Evolutionary conservation across 164 flowering plant genomes (phyloP), one percentile per base, ranked within the genome.

Genomic region (Vitis cinerea): DNA sequence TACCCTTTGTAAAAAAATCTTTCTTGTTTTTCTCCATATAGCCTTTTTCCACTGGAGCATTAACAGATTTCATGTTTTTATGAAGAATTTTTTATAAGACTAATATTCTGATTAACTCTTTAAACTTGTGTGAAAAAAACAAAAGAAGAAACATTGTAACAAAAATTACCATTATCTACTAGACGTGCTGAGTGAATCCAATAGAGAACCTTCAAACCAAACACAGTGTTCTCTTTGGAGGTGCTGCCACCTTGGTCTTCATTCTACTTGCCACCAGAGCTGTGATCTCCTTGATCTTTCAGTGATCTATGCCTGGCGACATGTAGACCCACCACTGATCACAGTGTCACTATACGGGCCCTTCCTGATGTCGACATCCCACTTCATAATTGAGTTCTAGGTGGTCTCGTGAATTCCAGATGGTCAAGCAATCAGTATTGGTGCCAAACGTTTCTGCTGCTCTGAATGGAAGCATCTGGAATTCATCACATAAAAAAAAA

Each of bases 131-230:
- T 37, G 44, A 3, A 37, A 37, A 37, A 37, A 37, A 37, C 4
- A 6, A 37, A 37, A 37, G 44, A 37, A 37, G 44, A 37, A 37
- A 37, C 44, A 3, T 37, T 37, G 7, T 37, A 37, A 37, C 44
- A 37, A 37, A 37, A 3, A 37, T 37, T 37, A 3, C 44, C 44
- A 37, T 64, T 48, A 75, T 74, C 78, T 75, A 74, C 54, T 75
- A 74, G 74, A 75, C 63, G 78, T 75, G 74, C 78, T 75, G 63
- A 75, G 66, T 23, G 78, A 70, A 58, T 74, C 73, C 54, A 75
- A 61, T 31, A 75, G 70, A 19, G 78, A 75, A 23, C 78, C 78
- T 54, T 71, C 74, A 65, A 75, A 70, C 78, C 78, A 75, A 61
- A 75, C 78, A 65, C 74, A 65, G 71, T 75, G 70, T 75, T 56